A percentile compares a stretch with the other conserved stretches of the same genome.
These are phyloP conservation scores for Dactylorhiza incarnata DNA, from an alignment of 106 monocot species.

Conservation along the genomic window DNA sequence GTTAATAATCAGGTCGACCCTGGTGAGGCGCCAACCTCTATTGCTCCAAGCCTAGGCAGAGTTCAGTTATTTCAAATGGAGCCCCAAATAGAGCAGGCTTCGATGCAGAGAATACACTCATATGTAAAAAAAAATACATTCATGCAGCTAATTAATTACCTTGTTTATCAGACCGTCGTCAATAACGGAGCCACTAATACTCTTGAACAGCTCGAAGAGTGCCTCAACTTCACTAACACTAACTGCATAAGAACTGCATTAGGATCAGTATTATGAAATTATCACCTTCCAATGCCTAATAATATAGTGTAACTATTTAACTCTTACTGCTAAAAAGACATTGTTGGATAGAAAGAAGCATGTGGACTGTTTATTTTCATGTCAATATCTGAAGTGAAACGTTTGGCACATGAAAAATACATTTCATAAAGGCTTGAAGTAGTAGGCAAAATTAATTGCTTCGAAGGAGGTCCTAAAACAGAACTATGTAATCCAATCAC, in stretches of 20 bases:
- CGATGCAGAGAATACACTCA: not conserved
- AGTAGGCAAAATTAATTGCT: no score
- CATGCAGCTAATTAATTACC: slow-evolving; percentile 21
- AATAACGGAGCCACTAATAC: slow-evolving; percentile 81
- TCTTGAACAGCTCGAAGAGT: slow-evolving; percentile 78
- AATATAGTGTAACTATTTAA: not conserved
- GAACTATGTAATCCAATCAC: no score
- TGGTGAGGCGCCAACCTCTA: not conserved
- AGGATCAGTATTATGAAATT: not conserved
- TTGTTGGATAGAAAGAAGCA: not conserved
- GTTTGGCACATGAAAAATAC: no score
- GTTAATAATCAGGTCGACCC: not conserved
- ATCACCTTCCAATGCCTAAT: not conserved
- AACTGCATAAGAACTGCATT: slow-evolving; percentile 33
- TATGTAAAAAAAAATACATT: not conserved
- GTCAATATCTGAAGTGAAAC: not conserved
- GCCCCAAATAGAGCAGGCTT: not conserved
- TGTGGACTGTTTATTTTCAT: not conserved
- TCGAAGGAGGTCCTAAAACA: no score
- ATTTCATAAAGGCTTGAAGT: no score
- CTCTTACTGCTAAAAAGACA: not conserved
- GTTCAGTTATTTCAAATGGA: not conserved
- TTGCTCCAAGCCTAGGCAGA: not conserved
- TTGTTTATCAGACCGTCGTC: slow-evolving; percentile 84
- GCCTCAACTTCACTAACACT: slow-evolving; percentile 90